Evolutionary conservation across 179 eudicot species (phyloP), one percentile per base, ranked within the genome.

Genomic region (Silene vulgaris): DNA sequence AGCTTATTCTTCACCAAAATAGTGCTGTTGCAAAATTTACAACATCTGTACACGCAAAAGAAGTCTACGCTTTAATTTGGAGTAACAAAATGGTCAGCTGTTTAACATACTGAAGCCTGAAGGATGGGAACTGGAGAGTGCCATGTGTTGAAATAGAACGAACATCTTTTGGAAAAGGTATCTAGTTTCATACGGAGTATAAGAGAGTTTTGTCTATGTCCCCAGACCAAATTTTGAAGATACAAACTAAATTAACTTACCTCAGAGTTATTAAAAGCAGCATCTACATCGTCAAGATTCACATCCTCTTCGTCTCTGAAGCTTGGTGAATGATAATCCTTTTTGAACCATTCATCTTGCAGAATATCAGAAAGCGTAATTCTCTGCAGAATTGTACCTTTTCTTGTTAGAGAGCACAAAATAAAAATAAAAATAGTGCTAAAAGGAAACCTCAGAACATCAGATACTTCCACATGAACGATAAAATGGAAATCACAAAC

Each of bases 221-320:
- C 13, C n/a, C 21, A 28, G 8, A 13, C 20, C 19, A 66, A 68
- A 60, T 37, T 59, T 23, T 62, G n/a, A 16, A n/a, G 67, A 59
- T 5, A 65, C 11, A 75, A 75, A 65, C 14, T 69, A 43, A 40
- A 77, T 26, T 37, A 28, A 4, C 87, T 78, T 29, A 88, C 92
- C 86, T 85, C 88, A 5, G 87, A 79, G 69, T 84, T 81, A 74
- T 84, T 78, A 75, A 90, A 90, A 64, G 88, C 89, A 73, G 92
- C 88, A 81, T 88, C 90, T 59, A 90, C 83, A 77, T 90, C 96
- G 66, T 86, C 90, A 80, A 90, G 89, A 80, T 71, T 88, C 71
- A 86, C 89, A 79, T 81, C 88, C 62, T 71, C 85, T 77, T 88
- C 90, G 75, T 82, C 82, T 21, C 80, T 86, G 83, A 88, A 90